A percentile compares a stretch with the other conserved stretches of the same genome.
These are phyloP conservation scores for Boletus albobrunnescens DNA, from an alignment of 1,284 basidiomycete genomes.

Conservation along the genomic window DNA sequence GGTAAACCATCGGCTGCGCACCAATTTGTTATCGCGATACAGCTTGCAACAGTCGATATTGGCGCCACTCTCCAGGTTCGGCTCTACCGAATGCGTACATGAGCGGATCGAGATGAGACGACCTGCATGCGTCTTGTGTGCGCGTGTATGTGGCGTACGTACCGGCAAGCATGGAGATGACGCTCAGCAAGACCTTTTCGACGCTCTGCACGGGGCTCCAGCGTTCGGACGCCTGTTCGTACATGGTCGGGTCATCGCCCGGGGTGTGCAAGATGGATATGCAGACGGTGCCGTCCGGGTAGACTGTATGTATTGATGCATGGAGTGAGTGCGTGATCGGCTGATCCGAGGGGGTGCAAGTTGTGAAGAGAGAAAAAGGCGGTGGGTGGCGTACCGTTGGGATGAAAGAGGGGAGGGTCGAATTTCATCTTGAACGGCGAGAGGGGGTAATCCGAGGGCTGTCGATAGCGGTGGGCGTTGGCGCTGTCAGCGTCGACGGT, in stretches of 20 bases:
- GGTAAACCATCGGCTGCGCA: conserved; percentile 32
- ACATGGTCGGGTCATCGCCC: conserved; percentile 89
- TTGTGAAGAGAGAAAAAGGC: too few species aligned
- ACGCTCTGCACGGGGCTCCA: conserved; percentile 99
- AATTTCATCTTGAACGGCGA: conserved; percentile 99
- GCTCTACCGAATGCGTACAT: conserved; percentile 53
- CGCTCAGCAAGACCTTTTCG: conserved; percentile 93
- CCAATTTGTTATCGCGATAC: conserved; percentile 78
- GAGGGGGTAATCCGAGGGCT: conserved; percentile 91
- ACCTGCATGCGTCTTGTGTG: too few species aligned
- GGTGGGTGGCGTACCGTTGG: conserved; percentile 67
- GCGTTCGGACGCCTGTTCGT: conserved; percentile 92
- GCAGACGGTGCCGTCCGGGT: conserved; percentile 93
- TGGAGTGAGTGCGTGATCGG: neutral
- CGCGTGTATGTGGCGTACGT: too few species aligned
- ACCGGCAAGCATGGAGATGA: conserved; percentile 98
- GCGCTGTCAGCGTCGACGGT: too few species aligned
- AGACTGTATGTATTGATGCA: too few species aligned
- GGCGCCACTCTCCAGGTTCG: conserved; percentile 97
- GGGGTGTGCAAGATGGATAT: conserved; percentile 98
- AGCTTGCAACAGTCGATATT: conserved; percentile 98
- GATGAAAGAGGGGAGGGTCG: conserved; percentile 95
- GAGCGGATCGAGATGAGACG: neutral
- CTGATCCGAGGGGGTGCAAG: neutral
- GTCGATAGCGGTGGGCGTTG: neutral